phyloP scores from a whole-genome alignment of 202 grass and related monocot species.

The Alloteropsis angusta region DNA sequence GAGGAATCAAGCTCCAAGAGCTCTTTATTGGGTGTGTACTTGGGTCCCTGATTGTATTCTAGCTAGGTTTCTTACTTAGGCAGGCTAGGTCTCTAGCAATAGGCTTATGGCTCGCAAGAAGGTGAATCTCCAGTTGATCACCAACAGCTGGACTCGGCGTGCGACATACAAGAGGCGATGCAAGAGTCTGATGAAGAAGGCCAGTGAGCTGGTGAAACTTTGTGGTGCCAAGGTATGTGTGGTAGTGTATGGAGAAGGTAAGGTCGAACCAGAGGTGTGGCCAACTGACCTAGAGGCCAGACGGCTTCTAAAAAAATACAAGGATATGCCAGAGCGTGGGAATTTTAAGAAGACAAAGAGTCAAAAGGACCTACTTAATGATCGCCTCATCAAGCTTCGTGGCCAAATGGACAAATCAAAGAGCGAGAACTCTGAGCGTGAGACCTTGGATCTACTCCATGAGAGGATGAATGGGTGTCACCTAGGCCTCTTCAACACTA shows the following conservation, averaged over 20 bases:
- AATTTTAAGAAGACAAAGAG: slow-evolving; percentile 26
- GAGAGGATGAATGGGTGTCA: not conserved
- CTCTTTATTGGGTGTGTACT: no score
- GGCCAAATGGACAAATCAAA: not conserved
- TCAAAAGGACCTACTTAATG: slow-evolving; percentile 20
- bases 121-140: slow-evolving; percentile 31
- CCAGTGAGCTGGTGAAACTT: not conserved
- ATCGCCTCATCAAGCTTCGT: not conserved
- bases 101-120: slow-evolving; percentile 16
- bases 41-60: not conserved
- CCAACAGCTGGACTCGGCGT: not conserved
- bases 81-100: not conserved
- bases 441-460: slow-evolving; percentile 16
- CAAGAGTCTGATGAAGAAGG: slow-evolving; percentile 29
- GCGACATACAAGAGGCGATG: slow-evolving; percentile 10
- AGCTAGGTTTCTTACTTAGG: not conserved
- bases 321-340: slow-evolving; percentile 16
- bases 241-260: slow-evolving; percentile 6
- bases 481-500: not conserved
- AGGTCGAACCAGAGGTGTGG: slow-evolving; percentile 1
- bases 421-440: not conserved
- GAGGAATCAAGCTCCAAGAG: not conserved
- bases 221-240: slow-evolving; percentile 15
- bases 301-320: not conserved
- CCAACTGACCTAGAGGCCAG: not conserved